Evolutionary conservation across 371 early-diverging fungal genomes (phyloP), one percentile per base, ranked within the genome.

Genomic region (Gilbertella persicaria): DNA sequence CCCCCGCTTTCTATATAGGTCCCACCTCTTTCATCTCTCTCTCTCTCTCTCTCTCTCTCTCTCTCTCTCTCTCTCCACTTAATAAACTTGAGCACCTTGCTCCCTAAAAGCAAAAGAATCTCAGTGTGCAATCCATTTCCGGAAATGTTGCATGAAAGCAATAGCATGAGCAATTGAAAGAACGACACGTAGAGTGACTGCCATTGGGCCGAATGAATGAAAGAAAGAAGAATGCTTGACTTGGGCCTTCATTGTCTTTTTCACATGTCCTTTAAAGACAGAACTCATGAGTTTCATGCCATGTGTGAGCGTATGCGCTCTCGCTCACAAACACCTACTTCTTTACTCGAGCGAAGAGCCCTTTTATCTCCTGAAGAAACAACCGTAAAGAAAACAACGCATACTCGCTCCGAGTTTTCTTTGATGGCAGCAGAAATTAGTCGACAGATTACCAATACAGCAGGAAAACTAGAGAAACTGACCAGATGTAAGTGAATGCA

Each of bases 401-500:
- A 33, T 33, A 10, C 71, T 36, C 71, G 66, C 14, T 67, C 78
- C 21, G 86, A 88, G 45, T 86, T 88, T 47, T 67, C 86, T 4
- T 40, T 74, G 44, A 82, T 84, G 62, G 90, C 90, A 12, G 63
- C 71, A 5, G 69, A 78, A 51, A 89, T 89, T 35, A 84, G 85
- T 48, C 69, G 79, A 49, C 84, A 84, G 37, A 86, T 89, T 29
- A 74, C 80, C 2, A 67, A 58, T 25, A 83, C 82, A 16, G 73
- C 87, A n/a, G 73, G 64, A 4, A 89, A 88, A 58, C 64, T 89
- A 35, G 80, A 86, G 45, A 85, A 89, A 53, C 64, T 89, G 9
- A 84, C 86, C 10, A 80, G 69, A 67, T 56, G 88, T 86, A 82
- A 75, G 24, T 36, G 7, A 53, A 30, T 41, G 8, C 21, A n/a